Evolutionary conservation across 2,329 filamentous ascomycete species (phyloP), one percentile per base, ranked within the genome.

Genomic region (Talaromyces sp.): DNA sequence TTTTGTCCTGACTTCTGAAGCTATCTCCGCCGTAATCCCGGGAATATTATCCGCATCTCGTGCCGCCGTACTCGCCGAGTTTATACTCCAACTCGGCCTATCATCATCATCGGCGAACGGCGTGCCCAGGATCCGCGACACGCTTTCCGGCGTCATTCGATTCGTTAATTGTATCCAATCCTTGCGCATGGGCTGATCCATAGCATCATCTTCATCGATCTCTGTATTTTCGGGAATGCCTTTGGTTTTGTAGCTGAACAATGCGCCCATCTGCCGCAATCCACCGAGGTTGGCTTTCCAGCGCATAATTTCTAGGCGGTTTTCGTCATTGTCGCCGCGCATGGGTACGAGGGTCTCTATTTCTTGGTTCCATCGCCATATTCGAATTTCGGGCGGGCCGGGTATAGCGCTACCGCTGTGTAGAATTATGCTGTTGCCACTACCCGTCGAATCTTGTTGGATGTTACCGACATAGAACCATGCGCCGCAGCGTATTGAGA

Each of bases 41-140:
- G 86, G 86, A 60, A 89, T 89, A 64, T 83, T 74, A 69, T 89
- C 87, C 19, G 83, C 74, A 71, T 89, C 87, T 37, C 81, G 76
- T 11, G 75, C 72, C 0, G 86, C 85, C 4, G 85, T 84, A 54
- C 85, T 87, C 17, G 83, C 84, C 17, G 86, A 87, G 0, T 83
- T 85, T 25, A 89, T 73, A 57, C 77, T 80, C 86, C 86, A 89
- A 57, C 77, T 70, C 25, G 81, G 74, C 67, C 80, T 78, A 66
- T 81, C 73, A 13, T 73, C 70, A 69, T 79, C 76, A 1, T 72
- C n/a, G 8, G 70, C 71, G 17, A 74, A 69, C 2, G 72, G 72
- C 9, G 22, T 15, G 0, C 82, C 83, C 19, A 82, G 78, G 67
- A 88, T 82, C 22, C 85, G 79, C 8, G 80, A 77, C 2, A 89